Conservation (phyloP, 1,284 basidiomycete genomes). For the Testicularia cyperi region DNA sequence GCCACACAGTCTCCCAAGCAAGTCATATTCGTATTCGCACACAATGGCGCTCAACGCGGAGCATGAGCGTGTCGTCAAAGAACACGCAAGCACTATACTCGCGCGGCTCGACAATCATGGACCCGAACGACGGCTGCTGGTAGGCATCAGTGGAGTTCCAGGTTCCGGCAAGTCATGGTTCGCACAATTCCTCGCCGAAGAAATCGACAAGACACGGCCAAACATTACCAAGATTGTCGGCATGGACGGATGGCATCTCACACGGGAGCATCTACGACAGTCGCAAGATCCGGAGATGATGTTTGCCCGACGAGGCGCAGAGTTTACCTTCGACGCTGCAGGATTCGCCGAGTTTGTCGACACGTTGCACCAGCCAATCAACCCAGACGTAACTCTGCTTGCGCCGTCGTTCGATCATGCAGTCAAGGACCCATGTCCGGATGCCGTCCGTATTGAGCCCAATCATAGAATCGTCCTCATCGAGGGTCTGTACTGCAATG, state of each 20-base stretch:
- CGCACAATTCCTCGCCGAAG: conserved; percentile 65
- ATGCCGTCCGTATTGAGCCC: conserved; percentile 66
- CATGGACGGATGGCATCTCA: conserved; percentile 80
- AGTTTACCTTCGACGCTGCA: conserved; percentile 55
- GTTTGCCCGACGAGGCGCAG: conserved; percentile 51
- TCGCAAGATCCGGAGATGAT: conserved; percentile 66
- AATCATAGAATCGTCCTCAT: conserved; percentile 75
- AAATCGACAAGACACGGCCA: conserved; percentile 11
- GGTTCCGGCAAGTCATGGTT: conserved; percentile 81
- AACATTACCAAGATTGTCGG: conserved; percentile 68
- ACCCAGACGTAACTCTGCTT: background rate
- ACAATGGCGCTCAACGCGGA: no score
- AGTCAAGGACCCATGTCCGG: conserved; percentile 64
- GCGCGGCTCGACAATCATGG: conserved; percentile 66
- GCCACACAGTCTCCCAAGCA: no score
- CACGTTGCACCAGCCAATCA: conserved; percentile 6
- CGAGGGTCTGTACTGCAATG: conserved; percentile 79
- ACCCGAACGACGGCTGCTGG: conserved; percentile 67
- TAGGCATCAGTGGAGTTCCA: conserved; percentile 77
- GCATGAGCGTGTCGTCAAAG: no score
- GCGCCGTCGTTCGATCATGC: conserved; percentile 71
- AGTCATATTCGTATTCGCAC: no score
- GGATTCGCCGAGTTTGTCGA: conserved; percentile 47
- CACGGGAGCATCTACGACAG: conserved; percentile 66
- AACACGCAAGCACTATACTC: no score